Evolutionary conservation across 2,329 filamentous ascomycete species (phyloP), one percentile per base, ranked within the genome.

Genomic region (Clarireedia monteithiana): DNA sequence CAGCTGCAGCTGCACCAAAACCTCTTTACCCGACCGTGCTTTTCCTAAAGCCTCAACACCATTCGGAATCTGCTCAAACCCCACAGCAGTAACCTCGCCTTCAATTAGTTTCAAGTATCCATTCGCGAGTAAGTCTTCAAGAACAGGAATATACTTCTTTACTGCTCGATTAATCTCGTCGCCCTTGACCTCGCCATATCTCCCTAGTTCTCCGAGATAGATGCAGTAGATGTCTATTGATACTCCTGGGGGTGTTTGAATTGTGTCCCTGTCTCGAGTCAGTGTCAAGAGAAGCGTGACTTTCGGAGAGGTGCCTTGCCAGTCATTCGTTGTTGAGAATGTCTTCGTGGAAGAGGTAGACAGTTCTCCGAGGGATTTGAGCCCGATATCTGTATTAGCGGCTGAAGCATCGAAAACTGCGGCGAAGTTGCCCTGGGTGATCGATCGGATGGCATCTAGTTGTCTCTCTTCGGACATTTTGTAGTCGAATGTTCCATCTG

Each of bases 401-500:
- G 51, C 51, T 14, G 51, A 54, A 15, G 44, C 51, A 30, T 54
- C 51, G 5, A 54, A 49, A 39, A 54, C 20, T 27, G 30, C 51
- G 2, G 45, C 51, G 2, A 54, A 54, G 6, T 54, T 46, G 27
- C 51, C 51, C 15, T 17, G 39, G n/a, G 51, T 54, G 6, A 40
- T 42, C 6, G 24, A 49, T 46, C 38, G 3, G 6, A 50, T 36
- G 6, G 50, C 47, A 47, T 38, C 54, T 12, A 55, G 24, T 47
- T 50, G 30, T 2, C 2, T 20, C 17, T 30, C 27, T 6, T 12
- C 30, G 23, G 1, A 58, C 27, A 39, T 55, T 26, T 68, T 65
- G 55, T 68, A 67, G 50, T 71, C 65, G 36, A 73, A 66, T 0
- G 65, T 70, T 14, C 66, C 70, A 7, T 65, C 60, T 6, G 70